These are phyloP conservation scores for Xerocomellus dryophilus DNA, from an alignment of 768 basidiomycete genomes.

Conservation along the genomic window DNA sequence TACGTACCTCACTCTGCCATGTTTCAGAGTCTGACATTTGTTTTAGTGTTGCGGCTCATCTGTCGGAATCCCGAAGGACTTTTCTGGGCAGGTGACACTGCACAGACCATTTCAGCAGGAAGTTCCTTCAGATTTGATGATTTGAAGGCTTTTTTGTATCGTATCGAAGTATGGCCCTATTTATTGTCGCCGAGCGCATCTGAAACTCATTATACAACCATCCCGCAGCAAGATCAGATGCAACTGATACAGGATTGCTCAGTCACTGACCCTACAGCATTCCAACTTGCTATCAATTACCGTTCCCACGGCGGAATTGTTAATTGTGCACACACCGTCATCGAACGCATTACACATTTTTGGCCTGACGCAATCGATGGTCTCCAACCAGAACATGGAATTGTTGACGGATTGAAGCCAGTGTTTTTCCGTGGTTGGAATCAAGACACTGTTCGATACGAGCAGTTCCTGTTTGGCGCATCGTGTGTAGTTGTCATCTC, in stretches of 20 bases:
- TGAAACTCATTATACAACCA: background rate
- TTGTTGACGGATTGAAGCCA: constrained; percentile 53
- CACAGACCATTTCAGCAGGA: constrained; percentile 72
- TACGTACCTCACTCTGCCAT: constrained; percentile 29
- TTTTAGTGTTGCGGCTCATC: constrained; percentile 56
- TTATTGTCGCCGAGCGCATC: background rate
- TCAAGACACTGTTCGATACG: constrained; percentile 40
- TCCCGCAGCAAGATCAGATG: constrained; percentile 23
- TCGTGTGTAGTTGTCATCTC: constrained; percentile 33
- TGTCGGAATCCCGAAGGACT: constrained; percentile 64
- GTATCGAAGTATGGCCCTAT: constrained; percentile 48
- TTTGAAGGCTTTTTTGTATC: constrained; percentile 62
- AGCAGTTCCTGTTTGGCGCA: constrained; percentile 56
- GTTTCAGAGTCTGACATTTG: constrained; percentile 5
- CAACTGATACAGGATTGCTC: constrained; percentile 12
- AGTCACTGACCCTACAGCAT: constrained; percentile 36
- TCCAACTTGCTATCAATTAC: constrained; percentile 64
- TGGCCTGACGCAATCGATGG: constrained; percentile 66
- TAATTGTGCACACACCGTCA: constrained; percentile 62
- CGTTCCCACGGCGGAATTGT: constrained; percentile 74
- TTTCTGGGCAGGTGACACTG: constrained; percentile 80
- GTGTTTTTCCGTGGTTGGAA: constrained; percentile 54
- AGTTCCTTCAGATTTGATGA: constrained; percentile 72
- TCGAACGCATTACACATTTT: constrained; percentile 57
- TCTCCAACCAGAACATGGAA: constrained; percentile 53